Base-by-base conservation (phyloP, 495 filamentous ascomycete genomes). In the Annulohypoxylon nitens region DNA sequence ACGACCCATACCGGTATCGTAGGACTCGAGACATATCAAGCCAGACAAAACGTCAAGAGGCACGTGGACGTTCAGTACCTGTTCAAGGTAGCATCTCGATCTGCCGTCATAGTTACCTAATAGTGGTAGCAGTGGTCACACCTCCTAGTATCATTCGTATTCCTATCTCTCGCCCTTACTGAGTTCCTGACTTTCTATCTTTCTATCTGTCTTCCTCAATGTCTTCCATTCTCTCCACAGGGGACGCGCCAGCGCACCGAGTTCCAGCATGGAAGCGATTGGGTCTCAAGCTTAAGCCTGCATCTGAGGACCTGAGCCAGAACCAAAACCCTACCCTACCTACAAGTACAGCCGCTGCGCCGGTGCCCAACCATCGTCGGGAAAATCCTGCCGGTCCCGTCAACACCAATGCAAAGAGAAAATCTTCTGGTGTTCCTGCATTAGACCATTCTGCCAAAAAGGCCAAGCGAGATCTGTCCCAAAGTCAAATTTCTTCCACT, bases 231-330 rank as follows among this genome's bases (percentile, higher is more conserved):
- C 70, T 71, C 64, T 65, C 76, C 61, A 71, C 69, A 61, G 77
- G 71, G 73, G 67, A 77, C 73, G 66, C 68, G 77, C 76, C 75
- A 69, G 64, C 76, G 34, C 79, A 82, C 75, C 86, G 85, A 76
- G 84, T 92, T 53, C 91, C 92, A 18, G 90, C 92, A 61, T 93
- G 90, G 91, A 93, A 93, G 81, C 87, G 90, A 83, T 81, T 93
- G 78, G 92, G 90, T 55, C 83, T 93, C 77, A 91, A 93, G 85
- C 86, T 92, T 80, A 94, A 93, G 64, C 66, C 82, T 78, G 80
- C 80, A 77, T 87, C 85, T 70, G 84, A 84, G 43, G 86, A 70
- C 43, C 68, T 61, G 61, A 73, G 68, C 61, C 71, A 79, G 51
- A 66, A 75, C 50, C 69, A 79, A 48, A 62, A 75, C 67, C 70